A percentile compares a stretch with the other conserved stretches of the same genome.
phyloP scores from a whole-genome alignment of 768 basidiomycete genomes.

The Leccinum obscurum region DNA sequence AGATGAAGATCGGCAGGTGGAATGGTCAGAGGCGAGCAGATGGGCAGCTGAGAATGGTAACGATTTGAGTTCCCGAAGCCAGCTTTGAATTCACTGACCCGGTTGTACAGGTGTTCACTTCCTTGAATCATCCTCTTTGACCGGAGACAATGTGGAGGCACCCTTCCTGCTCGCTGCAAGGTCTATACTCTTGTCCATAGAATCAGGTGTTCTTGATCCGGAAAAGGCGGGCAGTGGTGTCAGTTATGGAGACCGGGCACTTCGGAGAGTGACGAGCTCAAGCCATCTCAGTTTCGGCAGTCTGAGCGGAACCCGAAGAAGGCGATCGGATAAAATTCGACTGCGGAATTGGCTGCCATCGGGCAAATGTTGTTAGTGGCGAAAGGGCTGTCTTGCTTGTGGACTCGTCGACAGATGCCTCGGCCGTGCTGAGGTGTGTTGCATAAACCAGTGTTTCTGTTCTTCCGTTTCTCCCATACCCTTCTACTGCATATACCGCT shows the following conservation, averaged over 20 bases:
- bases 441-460: conserved; percentile 1
- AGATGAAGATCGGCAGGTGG: conserved; percentile 93
- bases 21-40: conserved; percentile 90
- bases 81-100: conserved; percentile 5
- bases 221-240: conserved; percentile 95
- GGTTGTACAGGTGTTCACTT: conserved; percentile 78
- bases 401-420: background rate
- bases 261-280: conserved; percentile 89
- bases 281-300: conserved; percentile 87
- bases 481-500: conserved; percentile 19
- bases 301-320: conserved; percentile 65
- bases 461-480: conserved; percentile 28
- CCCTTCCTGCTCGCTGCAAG: conserved; percentile 89
- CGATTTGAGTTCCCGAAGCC: conserved; percentile 18
- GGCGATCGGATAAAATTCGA: conserved; percentile 57
- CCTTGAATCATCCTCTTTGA: conserved; percentile 88
- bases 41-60: conserved; percentile 97
- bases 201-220: conserved; percentile 87
- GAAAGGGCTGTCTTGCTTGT: conserved; percentile 1
- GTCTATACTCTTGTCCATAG: conserved; percentile 86
- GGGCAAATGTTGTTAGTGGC: conserved; percentile 64
- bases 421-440: conserved; percentile 20
- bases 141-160: conserved; percentile 91
- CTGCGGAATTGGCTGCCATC: conserved; percentile 60
- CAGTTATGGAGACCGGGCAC: conserved; percentile 91